A percentile compares a stretch with the other conserved stretches of the same genome.
phyloP scores from a whole-genome alignment of 2,329 filamentous ascomycete species.

The Colletotrichum acutatum region DNA sequence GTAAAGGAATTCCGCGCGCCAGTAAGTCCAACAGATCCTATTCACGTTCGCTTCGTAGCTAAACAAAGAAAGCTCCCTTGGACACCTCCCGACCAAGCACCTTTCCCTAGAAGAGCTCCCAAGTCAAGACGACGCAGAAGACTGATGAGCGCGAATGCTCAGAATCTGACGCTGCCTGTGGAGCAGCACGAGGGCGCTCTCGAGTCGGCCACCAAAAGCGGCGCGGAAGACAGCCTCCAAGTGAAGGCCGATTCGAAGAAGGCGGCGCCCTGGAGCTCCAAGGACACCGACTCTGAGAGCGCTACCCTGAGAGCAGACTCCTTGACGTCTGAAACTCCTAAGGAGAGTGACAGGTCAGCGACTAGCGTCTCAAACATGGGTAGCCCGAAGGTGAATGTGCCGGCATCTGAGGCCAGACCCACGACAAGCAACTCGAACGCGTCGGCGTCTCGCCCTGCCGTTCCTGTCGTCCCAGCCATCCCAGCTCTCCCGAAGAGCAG shows the following conservation, averaged over 20 bases:
- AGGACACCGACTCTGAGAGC: constrained; percentile 19
- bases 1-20: constrained; percentile 56
- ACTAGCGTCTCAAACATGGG: constrained; percentile 10
- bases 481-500: constrained; percentile 57
- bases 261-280: constrained; percentile 3
- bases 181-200: constrained; percentile 48
- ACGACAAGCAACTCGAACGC: constrained; percentile 30
- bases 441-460: constrained; percentile 44
- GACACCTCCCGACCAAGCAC: constrained; percentile 61
- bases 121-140: constrained; percentile 52
- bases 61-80: constrained; percentile 62
- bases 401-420: constrained; percentile 38
- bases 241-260: constrained; percentile 40
- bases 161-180: constrained; percentile 55
- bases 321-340: constrained; percentile 8
- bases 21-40: constrained; percentile 53
- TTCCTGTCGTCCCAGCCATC: constrained; percentile 57
- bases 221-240: constrained; percentile 21
- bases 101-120: constrained; percentile 57
- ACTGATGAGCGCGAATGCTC: constrained; percentile 48
- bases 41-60: neutral
- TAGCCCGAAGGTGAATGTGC: constrained; percentile 15
- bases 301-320: constrained; percentile 13
- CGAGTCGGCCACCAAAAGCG: constrained; percentile 35
- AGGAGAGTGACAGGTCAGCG: constrained; percentile 17